Evolutionary conservation across 73 alveolate genomes (phyloP), one percentile per base, ranked within the genome.

Genomic region (Blepharisma stoltei): DNA sequence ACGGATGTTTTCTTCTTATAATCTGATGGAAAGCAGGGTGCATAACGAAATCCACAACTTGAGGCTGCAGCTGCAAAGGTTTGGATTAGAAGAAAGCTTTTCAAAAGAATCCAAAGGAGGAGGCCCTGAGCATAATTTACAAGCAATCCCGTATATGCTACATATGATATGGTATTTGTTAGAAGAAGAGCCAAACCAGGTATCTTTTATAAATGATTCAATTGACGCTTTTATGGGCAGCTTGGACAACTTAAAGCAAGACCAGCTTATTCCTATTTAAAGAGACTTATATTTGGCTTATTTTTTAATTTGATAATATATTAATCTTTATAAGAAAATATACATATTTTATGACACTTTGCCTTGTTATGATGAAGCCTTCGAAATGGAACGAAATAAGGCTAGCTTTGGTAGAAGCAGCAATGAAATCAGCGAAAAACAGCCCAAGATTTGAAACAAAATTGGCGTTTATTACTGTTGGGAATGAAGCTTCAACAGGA

Each of bases 81-180:
- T 81, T 9, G 81, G 86, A 4, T 70, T 71, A 70, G 92, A 85
- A 65, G 92, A 85, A 27, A 70, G 86, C 50, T 85, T 85, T 76
- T 52, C 82, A 6, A 70, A 77, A 67, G 92, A 85, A 71, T 53
- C 85, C 25, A 46, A 71, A 47, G 92, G 92, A 27, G 92, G 92
- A 18, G 85, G 88, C 20, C 87, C 92, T 8, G 92, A 85, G 55
- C 88, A 85, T 50, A 85, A 85, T 43, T 68, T 70, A 68, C 84
- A 78, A 32, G 65, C 83, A 5, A 47, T 84, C n/a, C 88, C 91
- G 0, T 84, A 79, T 67, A 18, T 84, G 81, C 37, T 69, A 1
- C 77, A 79, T 45, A 75, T 81, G 84, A 77, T 81, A 6, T 32
- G 27, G 6, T 54, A 6, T 43, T 6, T 81, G 6, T 53, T 81